Evolutionary conservation across 768 basidiomycete genomes (phyloP), one percentile per base, ranked within the genome.

Genomic region (Tulasnella sp.): DNA sequence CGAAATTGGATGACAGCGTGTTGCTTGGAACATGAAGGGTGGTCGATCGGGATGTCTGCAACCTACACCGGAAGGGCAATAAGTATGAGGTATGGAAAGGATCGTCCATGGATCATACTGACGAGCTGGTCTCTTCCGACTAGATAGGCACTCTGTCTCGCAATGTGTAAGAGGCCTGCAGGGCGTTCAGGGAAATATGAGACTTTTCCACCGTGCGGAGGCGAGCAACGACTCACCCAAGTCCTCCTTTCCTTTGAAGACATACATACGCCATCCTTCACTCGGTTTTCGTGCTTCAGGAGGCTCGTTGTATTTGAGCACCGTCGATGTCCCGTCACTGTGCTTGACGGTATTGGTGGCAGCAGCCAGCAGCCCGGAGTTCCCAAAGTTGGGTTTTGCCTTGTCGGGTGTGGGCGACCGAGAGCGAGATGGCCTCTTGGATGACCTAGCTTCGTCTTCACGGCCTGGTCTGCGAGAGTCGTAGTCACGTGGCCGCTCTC

Each of bases 1-100:
- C 96, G 85, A 85, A 86, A 91, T 71, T 99, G 96, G 31, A 99
- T 85, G 2, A 83, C 96, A 14, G 96, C 92, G 66, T 99, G 96
- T 67, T 99, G 96, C 67, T 99, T 99, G 0, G 96, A 98, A 62
- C 90, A 91, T 5, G 94, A 98, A 2, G 94, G 94, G 66, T 99
- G 96, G 59, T 96, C 91, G 39, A 97, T 72, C 14, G 85, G 76
- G 61, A 99, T 90, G 54, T 77, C 76, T 25, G 69, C 72, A 31
- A 76, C 71, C 73, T 74, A 58, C 9, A 6, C 25, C 3, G 14
- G 8, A 25, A 37, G 35, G 31, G 27, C 11, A 11, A 9, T 35
- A 3, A 46, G 40, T 34, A 14, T 9, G 12, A 25, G 9, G 25
- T 57, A 8, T n/a, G 17, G 32, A 32, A 57, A n/a, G 25, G 15